Conservation (phyloP, 768 basidiomycete species). For the Pholiota molesta region DNA sequence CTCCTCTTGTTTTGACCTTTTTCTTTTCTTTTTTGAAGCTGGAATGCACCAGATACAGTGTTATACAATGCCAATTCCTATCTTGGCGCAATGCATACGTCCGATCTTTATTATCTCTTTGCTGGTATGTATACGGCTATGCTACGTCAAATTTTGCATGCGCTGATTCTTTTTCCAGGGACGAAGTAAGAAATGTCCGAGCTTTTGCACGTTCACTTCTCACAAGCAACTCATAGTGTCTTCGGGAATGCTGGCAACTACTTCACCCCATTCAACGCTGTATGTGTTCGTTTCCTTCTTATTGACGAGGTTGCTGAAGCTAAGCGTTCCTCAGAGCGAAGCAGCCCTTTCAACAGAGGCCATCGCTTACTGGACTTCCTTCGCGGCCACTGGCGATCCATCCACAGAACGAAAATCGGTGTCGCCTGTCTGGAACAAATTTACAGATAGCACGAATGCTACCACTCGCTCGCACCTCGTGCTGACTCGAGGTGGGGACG, state of each 20-base stretch:
- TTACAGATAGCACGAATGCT: slow-evolving; percentile 13
- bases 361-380: slow-evolving; percentile 49
- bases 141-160: neutral
- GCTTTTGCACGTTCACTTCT: neutral
- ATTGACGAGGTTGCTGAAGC: neutral
- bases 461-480: slow-evolving; percentile 22
- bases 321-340: slow-evolving; percentile 34
- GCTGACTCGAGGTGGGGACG: slow-evolving; percentile 29
- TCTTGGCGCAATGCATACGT: slow-evolving; percentile 44
- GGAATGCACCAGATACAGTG: slow-evolving; percentile 47
- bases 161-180: slow-evolving; percentile 19
- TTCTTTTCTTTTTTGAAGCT: slow-evolving; percentile 27
- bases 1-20: neutral
- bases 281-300: slow-evolving; percentile 20
- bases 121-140: slow-evolving; percentile 32
- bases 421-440: slow-evolving; percentile 31
- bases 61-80: slow-evolving; percentile 37
- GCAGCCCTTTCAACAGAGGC: slow-evolving; percentile 37
- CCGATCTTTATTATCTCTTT: slow-evolving; percentile 46
- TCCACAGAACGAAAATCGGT: slow-evolving; percentile 21
- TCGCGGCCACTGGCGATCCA: slow-evolving; percentile 34
- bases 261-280: slow-evolving; percentile 40
- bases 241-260: slow-evolving; percentile 36
- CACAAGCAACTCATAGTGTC: slow-evolving; percentile 17
- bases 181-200: slow-evolving; percentile 27